phyloP scores from a whole-genome alignment of 208 protist species.

The Angomonas ambiguus region DNA sequence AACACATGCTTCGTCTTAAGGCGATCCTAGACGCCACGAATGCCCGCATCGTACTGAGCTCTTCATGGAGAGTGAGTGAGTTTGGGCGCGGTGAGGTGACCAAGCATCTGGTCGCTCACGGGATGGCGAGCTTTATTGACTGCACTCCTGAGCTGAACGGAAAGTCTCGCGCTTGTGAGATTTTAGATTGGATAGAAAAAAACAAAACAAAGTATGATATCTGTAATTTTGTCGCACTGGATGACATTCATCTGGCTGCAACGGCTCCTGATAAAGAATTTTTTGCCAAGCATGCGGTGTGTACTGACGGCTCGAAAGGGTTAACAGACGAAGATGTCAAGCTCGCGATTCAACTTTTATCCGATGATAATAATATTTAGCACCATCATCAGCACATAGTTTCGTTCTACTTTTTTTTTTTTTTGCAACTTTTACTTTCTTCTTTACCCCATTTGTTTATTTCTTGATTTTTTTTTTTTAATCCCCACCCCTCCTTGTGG shows the following conservation, averaged over 20 bases:
- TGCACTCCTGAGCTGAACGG: conserved; percentile 41
- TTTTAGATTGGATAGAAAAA: conserved; percentile 48
- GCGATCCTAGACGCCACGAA: conserved; percentile 38
- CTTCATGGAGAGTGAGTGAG: conserved; percentile 56
- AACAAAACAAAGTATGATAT: conserved; percentile 52
- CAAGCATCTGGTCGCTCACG: conserved; percentile 33
- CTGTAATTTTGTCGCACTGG: conserved; percentile 73
- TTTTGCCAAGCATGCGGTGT: conserved; percentile 53
- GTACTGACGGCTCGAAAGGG: conserved; percentile 39
- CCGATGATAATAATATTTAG: conserved; percentile 48
- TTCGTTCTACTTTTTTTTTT: background rate
- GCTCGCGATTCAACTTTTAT: conserved; percentile 35
- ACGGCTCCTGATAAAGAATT: conserved; percentile 46
- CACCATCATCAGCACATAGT: background rate
- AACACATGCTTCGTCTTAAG: conserved; percentile 50
- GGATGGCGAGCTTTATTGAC: conserved; percentile 47
- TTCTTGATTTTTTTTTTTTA: conserved; percentile 8
- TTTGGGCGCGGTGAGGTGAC: conserved; percentile 62
- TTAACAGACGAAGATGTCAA: conserved; percentile 50
- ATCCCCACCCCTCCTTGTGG: background rate
- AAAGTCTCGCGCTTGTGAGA: conserved; percentile 39
- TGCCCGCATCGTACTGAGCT: conserved; percentile 68
- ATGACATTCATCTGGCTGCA: conserved; percentile 60
- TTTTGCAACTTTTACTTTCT: background rate
- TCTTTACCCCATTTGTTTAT: background rate